Evolutionary conservation across 2,329 filamentous ascomycete species (phyloP), one percentile per base, ranked within the genome.

Genomic region (Simplicillium aogashimaense): DNA sequence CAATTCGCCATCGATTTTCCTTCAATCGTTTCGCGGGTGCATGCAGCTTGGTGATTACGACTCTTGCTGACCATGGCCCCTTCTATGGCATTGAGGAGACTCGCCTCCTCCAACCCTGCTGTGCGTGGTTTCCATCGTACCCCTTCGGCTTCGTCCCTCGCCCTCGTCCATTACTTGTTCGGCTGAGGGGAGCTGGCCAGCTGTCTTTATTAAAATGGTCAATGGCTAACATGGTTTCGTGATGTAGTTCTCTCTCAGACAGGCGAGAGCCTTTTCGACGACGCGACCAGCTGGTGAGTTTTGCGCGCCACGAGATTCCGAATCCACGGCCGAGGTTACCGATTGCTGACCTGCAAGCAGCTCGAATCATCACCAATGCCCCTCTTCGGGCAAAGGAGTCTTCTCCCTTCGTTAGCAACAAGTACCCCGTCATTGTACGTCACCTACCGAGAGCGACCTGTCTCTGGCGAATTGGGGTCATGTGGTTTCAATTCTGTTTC

Each of bases 321-420:
- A 18, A 14, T 5, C 35, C 16, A 20, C 20, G 12, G 15, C 18
- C 16, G 20, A 17, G 35, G 16, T 36, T 20, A 12, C 35, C 16
- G n/a, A 17, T 16, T 20, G 10, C 11, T 13, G 35, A 18, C 20
- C 15, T 33, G 16, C 15, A n/a, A 35, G 35, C 54, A 88, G 86
- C 87, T 57, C 81, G 83, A 63, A 86, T 97, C 61, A 85, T 94
- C 62, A 81, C 84, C 54, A 90, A 83, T 65, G 78, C 81, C 53
- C 86, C 86, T 51, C 74, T 97, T 50, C 82, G 88, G 63, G 92
- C 90, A 43, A 95, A 94, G 72, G 89, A 95, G 72, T 89, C 89
- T 28, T 86, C 86, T 47, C 81, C 86, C 36, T 86, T 86, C 59
- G 76, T 95, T 55, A 85, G 81, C 65, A 82, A 74, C 65, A 92